Evolutionary conservation across 2,329 filamentous ascomycete species (phyloP), one percentile per base, ranked within the genome.

Genomic region (Penicillium griseofulvum): DNA sequence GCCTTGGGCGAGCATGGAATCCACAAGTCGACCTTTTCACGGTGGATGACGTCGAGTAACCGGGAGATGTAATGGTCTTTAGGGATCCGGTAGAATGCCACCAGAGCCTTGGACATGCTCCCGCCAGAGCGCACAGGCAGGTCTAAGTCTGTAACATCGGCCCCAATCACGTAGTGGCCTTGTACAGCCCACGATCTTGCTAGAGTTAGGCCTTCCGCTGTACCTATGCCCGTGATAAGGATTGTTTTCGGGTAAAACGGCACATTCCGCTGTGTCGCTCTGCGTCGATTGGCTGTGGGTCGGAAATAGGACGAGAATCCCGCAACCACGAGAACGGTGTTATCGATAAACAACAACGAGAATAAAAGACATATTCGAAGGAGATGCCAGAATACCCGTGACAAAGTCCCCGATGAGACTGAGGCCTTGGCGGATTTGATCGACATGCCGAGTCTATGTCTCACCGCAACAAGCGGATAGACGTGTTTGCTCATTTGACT

Each of bases 141-240:
- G 1, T 76, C 71, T 45, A 70, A 55, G 1, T 77, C 71, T 44
- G 83, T 79, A 49, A 86, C 83, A 65, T 90, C 88, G 11, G 87
- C 87, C 5, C 87, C 88, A 38, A 91, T 81, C 37, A 91, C 87
- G n/a, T 80, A 79, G 68, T 91, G 86, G 2, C 87, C 86, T 1
- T 80, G 78, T 24, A 80, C 71, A 61, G 87, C 79, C 69, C 91
- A 87, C 4, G 82, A 71, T 33, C 89, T 82, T 5, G 88, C 86
- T 9, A 92, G 74, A 0, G 78, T 75, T 3, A 91, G 77, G 4
- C 87, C 88, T 68, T 90, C 89, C 41, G 83, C 80, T 81, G 90
- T 91, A 43, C 84, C 83, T 3, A 91, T 79, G 2, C 89, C 88
- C 0, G 88, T 91, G 39, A 92, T 81, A 14, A 92, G 80, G 34